Percentiles rank a stretch among this genome's conserved stretches.
Conservation (phyloP, 768 basidiomycete genomes). For the Lactarius sanguifluus region DNA sequence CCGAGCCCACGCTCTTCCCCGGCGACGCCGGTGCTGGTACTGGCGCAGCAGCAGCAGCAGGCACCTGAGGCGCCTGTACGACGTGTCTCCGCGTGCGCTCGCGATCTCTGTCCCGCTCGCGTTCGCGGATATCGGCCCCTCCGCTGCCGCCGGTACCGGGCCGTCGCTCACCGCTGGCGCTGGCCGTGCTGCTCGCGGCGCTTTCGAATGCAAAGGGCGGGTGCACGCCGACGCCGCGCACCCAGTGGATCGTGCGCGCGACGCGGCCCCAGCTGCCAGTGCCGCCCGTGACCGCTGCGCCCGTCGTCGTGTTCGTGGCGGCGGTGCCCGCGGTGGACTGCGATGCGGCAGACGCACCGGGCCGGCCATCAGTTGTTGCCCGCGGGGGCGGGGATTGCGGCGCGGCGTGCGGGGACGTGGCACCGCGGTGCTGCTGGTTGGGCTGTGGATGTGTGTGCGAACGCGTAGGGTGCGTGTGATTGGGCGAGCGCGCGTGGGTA, state of each 20-base stretch:
- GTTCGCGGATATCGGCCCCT: slow-evolving; percentile 21
- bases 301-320: slow-evolving; percentile 14
- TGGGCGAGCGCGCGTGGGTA: slow-evolving; percentile 15
- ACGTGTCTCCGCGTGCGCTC: slow-evolving; percentile 21
- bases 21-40: neutral
- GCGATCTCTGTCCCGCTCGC: slow-evolving; percentile 22
- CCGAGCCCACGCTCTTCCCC: neutral
- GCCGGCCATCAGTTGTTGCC: neutral
- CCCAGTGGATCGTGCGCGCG: slow-evolving; percentile 24
- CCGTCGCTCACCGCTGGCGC: slow-evolving; percentile 16
- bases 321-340: slow-evolving; percentile 25
- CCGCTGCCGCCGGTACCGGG: neutral
- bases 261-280: slow-evolving; percentile 26
- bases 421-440: neutral
- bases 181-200: slow-evolving; percentile 23
- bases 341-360: slow-evolving; percentile 24
- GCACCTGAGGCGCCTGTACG: neutral
- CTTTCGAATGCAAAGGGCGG: slow-evolving; percentile 31
- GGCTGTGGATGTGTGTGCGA: slow-evolving; percentile 26
- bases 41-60: neutral
- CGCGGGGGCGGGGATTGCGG: slow-evolving; percentile 15
- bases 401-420: slow-evolving; percentile 9
- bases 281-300: slow-evolving; percentile 2
- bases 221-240: slow-evolving; percentile 28
- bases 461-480: slow-evolving; percentile 9